phyloP scores from a whole-genome alignment of 1,284 basidiomycete species.

The Phellinidium pouzarii region DNA sequence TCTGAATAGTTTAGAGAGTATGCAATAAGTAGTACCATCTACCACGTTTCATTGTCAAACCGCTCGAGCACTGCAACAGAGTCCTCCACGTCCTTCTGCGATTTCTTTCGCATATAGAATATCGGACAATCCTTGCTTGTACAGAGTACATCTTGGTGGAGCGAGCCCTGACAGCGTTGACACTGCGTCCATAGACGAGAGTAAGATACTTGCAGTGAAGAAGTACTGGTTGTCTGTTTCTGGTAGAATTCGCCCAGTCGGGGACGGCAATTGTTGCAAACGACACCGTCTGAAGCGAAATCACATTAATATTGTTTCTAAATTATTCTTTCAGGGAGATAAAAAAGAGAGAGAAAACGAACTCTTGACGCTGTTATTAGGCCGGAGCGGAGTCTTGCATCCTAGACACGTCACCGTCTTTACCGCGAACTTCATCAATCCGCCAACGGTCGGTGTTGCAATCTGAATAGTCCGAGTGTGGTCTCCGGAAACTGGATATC shows the following conservation, averaged over 20 bases:
- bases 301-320: slow-evolving; percentile 16
- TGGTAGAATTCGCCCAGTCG: slow-evolving; percentile 84
- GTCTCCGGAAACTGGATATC: slow-evolving; percentile 74
- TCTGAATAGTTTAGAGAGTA: neutral
- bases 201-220: slow-evolving; percentile 82
- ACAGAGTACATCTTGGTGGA: slow-evolving; percentile 96
- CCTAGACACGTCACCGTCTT: slow-evolving; percentile 90
- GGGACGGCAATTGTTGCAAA: slow-evolving; percentile 88
- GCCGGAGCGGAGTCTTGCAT: slow-evolving; percentile 80
- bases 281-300: slow-evolving; percentile 66
- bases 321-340: neutral
- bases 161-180: slow-evolving; percentile 91
- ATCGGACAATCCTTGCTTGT: slow-evolving; percentile 97
- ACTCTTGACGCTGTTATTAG: slow-evolving; percentile 70
- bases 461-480: slow-evolving; percentile 92
- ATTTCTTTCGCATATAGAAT: slow-evolving; percentile 95
- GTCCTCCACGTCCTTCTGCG: slow-evolving; percentile 93
- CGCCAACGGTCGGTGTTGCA: slow-evolving; percentile 89
- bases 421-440: slow-evolving; percentile 95
- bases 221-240: slow-evolving; percentile 73
- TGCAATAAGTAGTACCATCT: neutral
- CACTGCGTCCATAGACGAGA: slow-evolving; percentile 95
- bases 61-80: slow-evolving; percentile 70
- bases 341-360: slow-evolving; percentile 24
- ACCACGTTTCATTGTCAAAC: slow-evolving; percentile 73